Percentiles rank a stretch among this genome's conserved stretches.
Conservation (phyloP, 2,329 filamentous ascomycete species). For the Lecanosticta acicola region DNA sequence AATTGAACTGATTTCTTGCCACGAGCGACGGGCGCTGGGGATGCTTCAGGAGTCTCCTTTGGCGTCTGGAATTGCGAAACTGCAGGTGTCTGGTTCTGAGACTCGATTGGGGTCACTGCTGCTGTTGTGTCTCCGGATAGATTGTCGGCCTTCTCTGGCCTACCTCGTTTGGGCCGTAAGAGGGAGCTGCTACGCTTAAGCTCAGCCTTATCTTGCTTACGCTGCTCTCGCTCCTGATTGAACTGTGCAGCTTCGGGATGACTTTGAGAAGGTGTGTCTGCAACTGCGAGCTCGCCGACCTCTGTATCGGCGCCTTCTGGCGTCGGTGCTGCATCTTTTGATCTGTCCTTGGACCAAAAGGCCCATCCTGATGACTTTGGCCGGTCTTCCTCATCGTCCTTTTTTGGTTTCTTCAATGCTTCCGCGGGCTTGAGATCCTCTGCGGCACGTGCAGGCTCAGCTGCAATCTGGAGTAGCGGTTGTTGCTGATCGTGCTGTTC, state of each 20-base stretch:
- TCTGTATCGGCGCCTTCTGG: slow-evolving; percentile 54
- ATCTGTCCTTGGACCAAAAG: slow-evolving; percentile 65
- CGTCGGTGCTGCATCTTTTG: slow-evolving; percentile 43
- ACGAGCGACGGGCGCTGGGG: slow-evolving; percentile 23
- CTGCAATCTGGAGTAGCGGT: slow-evolving; percentile 4
- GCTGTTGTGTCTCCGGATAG: slow-evolving; percentile 19
- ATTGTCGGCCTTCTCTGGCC: slow-evolving; percentile 19
- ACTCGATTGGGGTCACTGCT: slow-evolving; percentile 19
- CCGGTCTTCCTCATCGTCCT: slow-evolving; percentile 14
- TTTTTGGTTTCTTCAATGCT: neutral
- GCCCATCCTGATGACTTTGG: slow-evolving; percentile 63
- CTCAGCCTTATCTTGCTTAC: slow-evolving; percentile 11
- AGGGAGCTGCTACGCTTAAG: slow-evolving; percentile 21
- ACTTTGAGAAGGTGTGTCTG: slow-evolving; percentile 46
- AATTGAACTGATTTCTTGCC: slow-evolving; percentile 29
- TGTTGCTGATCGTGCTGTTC: slow-evolving; percentile 6
- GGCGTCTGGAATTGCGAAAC: slow-evolving; percentile 19
- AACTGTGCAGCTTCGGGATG: slow-evolving; percentile 48
- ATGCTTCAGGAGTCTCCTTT: slow-evolving; percentile 27
- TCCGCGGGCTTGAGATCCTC: slow-evolving; percentile 5
- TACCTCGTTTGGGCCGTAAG: slow-evolving; percentile 22
- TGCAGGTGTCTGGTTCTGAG: slow-evolving; percentile 20
- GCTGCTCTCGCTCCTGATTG: slow-evolving; percentile 37
- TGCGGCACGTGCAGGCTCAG: slow-evolving; percentile 8
- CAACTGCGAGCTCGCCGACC: slow-evolving; percentile 47